Evolutionary conservation across 2,329 filamentous ascomycete genomes (phyloP).

Genomic region (Trichoderma koningii): DNA sequence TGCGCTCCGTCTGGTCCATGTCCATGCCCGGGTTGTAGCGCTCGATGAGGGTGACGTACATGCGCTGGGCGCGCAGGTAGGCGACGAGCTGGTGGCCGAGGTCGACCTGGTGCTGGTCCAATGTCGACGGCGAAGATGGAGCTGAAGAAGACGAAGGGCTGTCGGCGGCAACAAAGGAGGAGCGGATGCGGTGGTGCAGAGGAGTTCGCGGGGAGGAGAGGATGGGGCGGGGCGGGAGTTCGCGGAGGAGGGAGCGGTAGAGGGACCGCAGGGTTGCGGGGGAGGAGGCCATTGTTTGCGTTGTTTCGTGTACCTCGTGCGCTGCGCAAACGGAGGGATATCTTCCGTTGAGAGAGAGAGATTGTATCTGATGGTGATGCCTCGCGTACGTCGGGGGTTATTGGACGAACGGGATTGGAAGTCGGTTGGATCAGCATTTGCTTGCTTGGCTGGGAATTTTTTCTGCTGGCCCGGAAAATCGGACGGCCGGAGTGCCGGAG

Average conservation of each 20-base stretch:
- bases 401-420: too few species aligned
- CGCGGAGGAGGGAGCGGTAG: conserved; percentile 86
- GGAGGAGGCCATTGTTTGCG: conserved; percentile 39
- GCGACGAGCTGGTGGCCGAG: conserved; percentile 73
- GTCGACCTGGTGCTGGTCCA: conserved; percentile 35
- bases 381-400: too few species aligned
- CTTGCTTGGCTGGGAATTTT: neutral
- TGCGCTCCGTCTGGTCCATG: conserved; percentile 82
- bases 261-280: conserved; percentile 67
- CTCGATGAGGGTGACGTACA: conserved; percentile 79
- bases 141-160: conserved; percentile 28
- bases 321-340: too few species aligned
- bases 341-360: too few species aligned
- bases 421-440: neutral
- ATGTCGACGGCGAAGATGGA: conserved; percentile 37
- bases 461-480: conserved; percentile 16
- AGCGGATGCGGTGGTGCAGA: conserved; percentile 39
- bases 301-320: too few species aligned
- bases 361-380: too few species aligned
- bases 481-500: conserved; percentile 17
- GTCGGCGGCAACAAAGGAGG: conserved; percentile 33
- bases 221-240: conserved; percentile 73
- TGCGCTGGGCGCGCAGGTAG: conserved; percentile 83
- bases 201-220: conserved; percentile 61
- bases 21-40: conserved; percentile 92